Conservation (phyloP, 352 stramenopile genomes). For the Pythium oligandrum region DNA sequence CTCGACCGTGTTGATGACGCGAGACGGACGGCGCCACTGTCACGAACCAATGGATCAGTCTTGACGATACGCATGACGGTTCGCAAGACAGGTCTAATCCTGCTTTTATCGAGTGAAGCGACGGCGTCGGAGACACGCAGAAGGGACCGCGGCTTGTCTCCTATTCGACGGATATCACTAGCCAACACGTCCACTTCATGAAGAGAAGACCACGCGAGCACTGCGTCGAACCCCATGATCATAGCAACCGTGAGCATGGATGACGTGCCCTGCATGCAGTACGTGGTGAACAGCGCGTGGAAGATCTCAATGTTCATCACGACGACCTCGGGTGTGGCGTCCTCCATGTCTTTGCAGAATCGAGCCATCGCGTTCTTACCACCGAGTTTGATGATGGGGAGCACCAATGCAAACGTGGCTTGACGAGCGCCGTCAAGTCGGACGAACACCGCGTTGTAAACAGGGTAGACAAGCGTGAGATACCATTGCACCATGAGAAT, state of each 20-base stretch:
- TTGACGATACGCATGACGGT: no score
- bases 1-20: no score
- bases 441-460: constrained; percentile 28
- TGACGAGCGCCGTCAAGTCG: constrained; percentile 12
- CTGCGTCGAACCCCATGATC: constrained; percentile 21
- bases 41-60: no score
- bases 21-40: no score
- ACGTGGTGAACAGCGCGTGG: constrained; percentile 30
- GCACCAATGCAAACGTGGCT: constrained; percentile 19
- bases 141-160: no score
- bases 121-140: no score
- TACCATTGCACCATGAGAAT: constrained; percentile 27
- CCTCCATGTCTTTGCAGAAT: constrained; percentile 14
- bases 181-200: constrained; percentile 12
- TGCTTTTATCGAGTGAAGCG: no score
- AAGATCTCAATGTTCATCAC: constrained; percentile 43
- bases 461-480: constrained; percentile 26
- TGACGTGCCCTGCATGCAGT: constrained; percentile 24
- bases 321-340: constrained; percentile 28
- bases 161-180: background rate
- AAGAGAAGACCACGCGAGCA: constrained; percentile 19
- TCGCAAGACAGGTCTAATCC: no score
- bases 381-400: constrained; percentile 31
- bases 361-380: constrained; percentile 27
- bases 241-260: constrained; percentile 15